Evolutionary conservation across 2,329 filamentous ascomycete genomes (phyloP).

Genomic region (Neophaeococcomyces aloes): DNA sequence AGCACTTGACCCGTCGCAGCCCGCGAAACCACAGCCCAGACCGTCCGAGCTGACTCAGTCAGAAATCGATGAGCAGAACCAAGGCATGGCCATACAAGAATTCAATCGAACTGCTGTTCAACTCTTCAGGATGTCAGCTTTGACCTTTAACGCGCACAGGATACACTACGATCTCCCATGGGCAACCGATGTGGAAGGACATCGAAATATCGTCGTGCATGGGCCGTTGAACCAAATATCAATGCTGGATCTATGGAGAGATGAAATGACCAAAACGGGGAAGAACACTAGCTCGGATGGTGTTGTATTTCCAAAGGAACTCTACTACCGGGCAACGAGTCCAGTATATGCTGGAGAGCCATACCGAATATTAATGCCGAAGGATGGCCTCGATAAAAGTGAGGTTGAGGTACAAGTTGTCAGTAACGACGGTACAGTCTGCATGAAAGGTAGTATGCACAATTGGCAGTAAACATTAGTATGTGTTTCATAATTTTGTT

Average conservation of each 20-base stretch:
- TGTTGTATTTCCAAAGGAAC: slow-evolving; percentile 30
- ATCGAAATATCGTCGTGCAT: slow-evolving; percentile 34
- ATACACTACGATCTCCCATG: slow-evolving; percentile 36
- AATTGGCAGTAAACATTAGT: slow-evolving; percentile 11
- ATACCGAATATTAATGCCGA: slow-evolving; percentile 35
- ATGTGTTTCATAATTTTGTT: not conserved
- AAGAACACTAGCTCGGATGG: slow-evolving; percentile 10
- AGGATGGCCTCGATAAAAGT: slow-evolving; percentile 19
- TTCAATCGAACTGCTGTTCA: slow-evolving; percentile 30
- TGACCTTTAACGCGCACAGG: slow-evolving; percentile 37
- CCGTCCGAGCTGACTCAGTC: slow-evolving; percentile 14
- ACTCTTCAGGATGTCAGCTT: slow-evolving; percentile 35
- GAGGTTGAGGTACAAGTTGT: slow-evolving; percentile 23
- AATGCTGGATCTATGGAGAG: slow-evolving; percentile 36
- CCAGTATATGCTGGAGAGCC: slow-evolving; percentile 41
- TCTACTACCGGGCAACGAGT: slow-evolving; percentile 40
- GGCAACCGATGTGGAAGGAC: slow-evolving; percentile 34
- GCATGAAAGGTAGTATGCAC: slow-evolving; percentile 25
- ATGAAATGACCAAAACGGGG: slow-evolving; percentile 23
- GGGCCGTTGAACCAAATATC: slow-evolving; percentile 35
- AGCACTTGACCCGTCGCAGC: slow-evolving; percentile 23
- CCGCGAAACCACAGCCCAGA: slow-evolving; percentile 13
- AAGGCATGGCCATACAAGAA: slow-evolving; percentile 22
- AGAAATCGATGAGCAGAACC: slow-evolving; percentile 15
- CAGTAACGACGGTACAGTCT: slow-evolving; percentile 22